Base-by-base conservation (phyloP, 768 basidiomycete genomes). In the Podaxis sp. region DNA sequence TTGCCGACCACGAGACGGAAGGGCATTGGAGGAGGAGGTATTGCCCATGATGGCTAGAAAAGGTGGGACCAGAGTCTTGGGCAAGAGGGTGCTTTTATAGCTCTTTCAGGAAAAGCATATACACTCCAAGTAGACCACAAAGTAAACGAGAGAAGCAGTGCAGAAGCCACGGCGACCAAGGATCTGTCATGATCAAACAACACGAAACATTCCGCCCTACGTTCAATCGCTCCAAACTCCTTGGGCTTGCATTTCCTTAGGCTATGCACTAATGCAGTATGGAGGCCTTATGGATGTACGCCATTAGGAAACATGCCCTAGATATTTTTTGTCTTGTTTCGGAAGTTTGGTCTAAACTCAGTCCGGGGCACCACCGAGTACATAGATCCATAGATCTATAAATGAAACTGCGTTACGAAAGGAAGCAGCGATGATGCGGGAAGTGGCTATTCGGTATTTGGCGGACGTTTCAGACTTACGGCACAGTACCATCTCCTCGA, bases 121-220 rank as follows among this genome's bases (percentile, higher is more conserved):
- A 26, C 41, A 22, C 44, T 55, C 52, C n/a, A 36, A 37, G 53
- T 24, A 30, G 28, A 26, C 46, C 17, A 41, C 49, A 30, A 28
- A 26, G 52, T 20, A 37, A 41, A 26, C 6, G 20, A 44, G 50
- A 60, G 40, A 54, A 53, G 60, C 26, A 41, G n/a, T 51, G 12
- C 26, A 22, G 41, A 55, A 55, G 24, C 28, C 20, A 55, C 60
- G 52, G 41, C 22, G 51, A 61, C 38, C 60, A 41, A 44, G 63
- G 67, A 70, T 68, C 69, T 69, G 66, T 65, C 67, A 69, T 56
- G 58, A 22, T 69, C 71, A 71, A 71, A 72, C 67, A 69, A 67
- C 57, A 66, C 13, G 69, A 65, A 68, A 70, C 68, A 69, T 66
- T 57, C 58, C 20, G 55, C 56, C 24, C 30, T 44, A 33, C 40